Percentiles rank a stretch among this genome's conserved stretches.
phyloP scores from a whole-genome alignment of 768 basidiomycete genomes.

The Lentinula lateritia region DNA sequence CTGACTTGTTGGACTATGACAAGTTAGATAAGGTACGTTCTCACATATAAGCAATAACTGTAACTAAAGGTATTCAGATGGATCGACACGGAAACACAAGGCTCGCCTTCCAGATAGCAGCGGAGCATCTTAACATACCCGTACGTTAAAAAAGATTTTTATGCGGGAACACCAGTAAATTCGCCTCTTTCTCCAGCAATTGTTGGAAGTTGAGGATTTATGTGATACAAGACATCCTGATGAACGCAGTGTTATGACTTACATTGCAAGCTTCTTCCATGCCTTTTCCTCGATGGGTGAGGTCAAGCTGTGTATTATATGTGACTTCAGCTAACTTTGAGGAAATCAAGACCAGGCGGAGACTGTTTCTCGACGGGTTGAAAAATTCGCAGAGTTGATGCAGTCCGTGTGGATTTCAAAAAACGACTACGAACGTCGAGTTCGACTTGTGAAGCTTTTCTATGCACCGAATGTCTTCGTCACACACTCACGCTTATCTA shows the following conservation, averaged over 20 bases:
- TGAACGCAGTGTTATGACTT: slow-evolving; percentile 97
- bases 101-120: slow-evolving; percentile 84
- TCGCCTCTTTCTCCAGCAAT: slow-evolving; percentile 50
- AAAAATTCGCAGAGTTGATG: slow-evolving; percentile 95
- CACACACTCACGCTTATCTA: slow-evolving; percentile 16
- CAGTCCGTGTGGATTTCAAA: slow-evolving; percentile 82
- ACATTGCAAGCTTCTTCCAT: slow-evolving; percentile 96
- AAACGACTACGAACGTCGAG: slow-evolving; percentile 91
- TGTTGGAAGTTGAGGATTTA: slow-evolving; percentile 94
- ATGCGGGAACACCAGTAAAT: neutral
- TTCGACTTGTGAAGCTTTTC: slow-evolving; percentile 47
- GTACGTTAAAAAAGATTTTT: slow-evolving; percentile 36
- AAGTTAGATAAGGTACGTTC: slow-evolving; percentile 69
- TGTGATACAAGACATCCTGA: slow-evolving; percentile 87
- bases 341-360: slow-evolving; percentile 77
- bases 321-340: slow-evolving; percentile 7
- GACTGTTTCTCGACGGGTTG: slow-evolving; percentile 87
- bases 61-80: slow-evolving; percentile 32
- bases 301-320: slow-evolving; percentile 14
- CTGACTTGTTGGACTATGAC: slow-evolving; percentile 89
- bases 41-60: neutral
- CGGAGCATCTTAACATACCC: slow-evolving; percentile 85
- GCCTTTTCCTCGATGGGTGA: slow-evolving; percentile 95
- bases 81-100: slow-evolving; percentile 81
- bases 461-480: neutral